Evolutionary conservation across 2,329 filamentous ascomycete species (phyloP), one percentile per base, ranked within the genome.

Genomic region (Gremmenia infestans): DNA sequence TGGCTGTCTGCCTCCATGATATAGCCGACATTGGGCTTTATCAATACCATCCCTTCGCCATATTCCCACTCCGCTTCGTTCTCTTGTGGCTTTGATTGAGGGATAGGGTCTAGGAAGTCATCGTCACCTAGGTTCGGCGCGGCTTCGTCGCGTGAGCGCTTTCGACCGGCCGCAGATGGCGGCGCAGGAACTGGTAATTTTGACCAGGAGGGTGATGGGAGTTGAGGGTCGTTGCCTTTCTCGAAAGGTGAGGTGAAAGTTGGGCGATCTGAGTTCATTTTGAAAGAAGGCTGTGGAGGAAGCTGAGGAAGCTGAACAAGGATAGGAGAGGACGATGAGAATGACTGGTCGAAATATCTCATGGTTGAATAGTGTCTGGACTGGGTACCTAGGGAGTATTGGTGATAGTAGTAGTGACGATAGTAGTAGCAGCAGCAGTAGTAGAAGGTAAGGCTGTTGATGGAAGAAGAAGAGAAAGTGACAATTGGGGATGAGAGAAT

Each of bases 91-190:
- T 74, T 53, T 11, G 59, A 51, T 49, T 60, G 55, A 28, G 57
- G 54, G 4, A 48, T 62, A 64, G 71, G 60, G 52, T 72, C 60
- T 57, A 76, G 72, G 54, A 76, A 67, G 70, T 81, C 79, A 67
- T 85, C 73, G 67, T 83, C 78, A 63, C 49, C 23, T 52, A 89
- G 82, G 65, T 89, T 88, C 60, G 79, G 74, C 25, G 79, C 78
- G 55, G 88, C 86, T 71, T 92, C 88, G 66, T 89, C 86, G 68
- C 88, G 81, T 60, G 87, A 89, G 64, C 88, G 85, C 74, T 92
- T 92, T 69, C 87, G 85, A 63, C 88, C 86, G 63, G 82, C 81
- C n/a, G 71, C 70, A 43, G 68, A 67, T 36, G 52, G 42, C 28
- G 63, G 61, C n/a, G 58, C 56, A 12, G 57, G 53, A 22, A 53